Base-by-base conservation (phyloP, 495 filamentous ascomycete species). In the Cercophora sp. region DNA sequence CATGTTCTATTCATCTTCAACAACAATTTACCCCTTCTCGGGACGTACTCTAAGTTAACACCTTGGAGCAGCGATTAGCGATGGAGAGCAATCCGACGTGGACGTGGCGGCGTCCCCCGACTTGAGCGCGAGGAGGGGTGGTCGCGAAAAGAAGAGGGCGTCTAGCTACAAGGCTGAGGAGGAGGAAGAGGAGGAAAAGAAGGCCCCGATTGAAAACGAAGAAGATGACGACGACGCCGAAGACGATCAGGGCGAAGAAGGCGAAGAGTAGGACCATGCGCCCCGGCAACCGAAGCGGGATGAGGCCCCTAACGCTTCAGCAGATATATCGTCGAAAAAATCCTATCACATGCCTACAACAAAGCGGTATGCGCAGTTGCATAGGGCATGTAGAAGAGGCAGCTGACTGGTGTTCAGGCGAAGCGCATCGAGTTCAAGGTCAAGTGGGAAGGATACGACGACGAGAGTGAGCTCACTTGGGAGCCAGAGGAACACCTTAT, bases 381-480 rank as follows among this genome's bases (percentile, higher is more conserved):
- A n/a, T n/a, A n/a, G n/a, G n/a, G n/a, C n/a, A n/a, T 6, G 19
- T 11, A n/a, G 20, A 1, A 2, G 9, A 47, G 42, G 15, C 54
- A 45, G 34, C 40, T 49, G 18, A 47, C 32, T 20, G 4, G 8
- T 11, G 22, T 50, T 20, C 44, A 77, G 61, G 72, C 69, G 11
- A 47, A 67, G 29, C 51, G 79, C 0, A 70, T 67, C n/a, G n/a
- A n/a, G 25, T 81, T 75, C 51, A 69, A 77, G 26, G 75, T 84
- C 22, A 84, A 85, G 53, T 85, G 81, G 81, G 79, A 82, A 50
- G 80, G 80, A 1, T 84, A 79, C 49, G 79, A 83, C 16, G 77
- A 78, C 39, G 77, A 78, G 51, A 62, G 69, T 0, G 81, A 85
- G 52, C 63, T 71, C 62, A 84, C 80, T 0, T 84, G 80, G 80